phyloP scores from a whole-genome alignment of 345 rosid species.

The Hibiscus tridactylites region DNA sequence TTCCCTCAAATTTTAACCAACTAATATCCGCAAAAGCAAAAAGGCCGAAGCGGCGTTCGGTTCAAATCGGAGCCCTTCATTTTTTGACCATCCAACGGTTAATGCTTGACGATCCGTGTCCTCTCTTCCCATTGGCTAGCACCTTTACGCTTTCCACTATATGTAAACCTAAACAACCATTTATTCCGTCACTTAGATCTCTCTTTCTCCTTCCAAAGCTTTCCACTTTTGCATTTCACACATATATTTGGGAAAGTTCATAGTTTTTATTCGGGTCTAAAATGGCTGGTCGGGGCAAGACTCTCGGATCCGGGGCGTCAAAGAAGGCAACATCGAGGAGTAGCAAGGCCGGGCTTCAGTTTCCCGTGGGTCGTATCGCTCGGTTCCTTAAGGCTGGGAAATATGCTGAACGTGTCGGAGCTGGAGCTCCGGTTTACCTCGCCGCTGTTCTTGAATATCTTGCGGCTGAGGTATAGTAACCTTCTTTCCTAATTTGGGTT shows the following conservation, averaged over 20 bases:
- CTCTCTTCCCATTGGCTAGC: constrained; percentile 29
- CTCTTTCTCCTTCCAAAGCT: neutral
- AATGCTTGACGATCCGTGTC: constrained; percentile 11
- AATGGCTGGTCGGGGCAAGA: constrained; percentile 94
- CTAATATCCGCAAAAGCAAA: neutral
- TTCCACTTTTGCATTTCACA: neutral
- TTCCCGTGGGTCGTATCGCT: constrained; percentile 93
- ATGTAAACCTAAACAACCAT: constrained; percentile 17
- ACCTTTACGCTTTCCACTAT: constrained; percentile 14
- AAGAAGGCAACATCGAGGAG: constrained; percentile 97
- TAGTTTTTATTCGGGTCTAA: neutral
- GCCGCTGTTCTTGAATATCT: constrained; percentile 94
- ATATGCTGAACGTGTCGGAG: constrained; percentile 93
- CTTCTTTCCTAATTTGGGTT: neutral
- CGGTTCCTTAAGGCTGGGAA: constrained; percentile 91
- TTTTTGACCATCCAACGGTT: constrained; percentile 28
- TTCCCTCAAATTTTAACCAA: constrained; percentile 8
- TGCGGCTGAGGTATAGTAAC: constrained; percentile 64
- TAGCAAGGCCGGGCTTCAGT: constrained; percentile 92
- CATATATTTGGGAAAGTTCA: neutral
- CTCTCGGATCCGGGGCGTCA: constrained; percentile 70
- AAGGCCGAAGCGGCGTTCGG: constrained; percentile 16
- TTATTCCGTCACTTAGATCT: neutral
- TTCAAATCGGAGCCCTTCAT: constrained; percentile 20
- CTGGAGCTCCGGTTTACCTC: constrained; percentile 92